A percentile compares a stretch with the other conserved stretches of the same genome.
Evolutionary conservation across 106 monocot genomes (phyloP).

Genomic region (Cymbidium sinense): DNA sequence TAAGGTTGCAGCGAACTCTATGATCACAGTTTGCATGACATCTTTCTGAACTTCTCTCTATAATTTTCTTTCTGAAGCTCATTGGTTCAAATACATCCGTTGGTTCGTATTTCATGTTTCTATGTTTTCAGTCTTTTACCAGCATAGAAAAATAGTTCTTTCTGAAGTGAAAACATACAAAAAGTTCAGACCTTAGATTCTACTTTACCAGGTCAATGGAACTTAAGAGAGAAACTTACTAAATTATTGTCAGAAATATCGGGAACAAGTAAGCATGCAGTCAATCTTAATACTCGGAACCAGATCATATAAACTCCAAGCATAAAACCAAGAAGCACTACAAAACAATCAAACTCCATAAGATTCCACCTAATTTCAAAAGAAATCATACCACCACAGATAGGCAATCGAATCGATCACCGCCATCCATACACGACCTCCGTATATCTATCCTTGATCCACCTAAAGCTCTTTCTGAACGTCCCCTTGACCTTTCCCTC

Average conservation of each 20-base stretch:
- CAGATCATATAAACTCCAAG: neutral
- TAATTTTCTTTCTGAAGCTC: neutral
- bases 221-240: neutral
- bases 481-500: conserved; percentile 61
- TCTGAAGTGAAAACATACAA: neutral
- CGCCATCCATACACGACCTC: conserved; percentile 36
- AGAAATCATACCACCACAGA: conserved; percentile 1
- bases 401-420: conserved; percentile 10
- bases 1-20: neutral
- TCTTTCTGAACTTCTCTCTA: neutral
- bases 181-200: neutral
- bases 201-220: neutral
- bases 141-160: neutral
- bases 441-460: conserved; percentile 56
- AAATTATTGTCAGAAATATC: neutral
- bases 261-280: neutral
- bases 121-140: neutral
- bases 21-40: neutral
- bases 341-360: neutral
- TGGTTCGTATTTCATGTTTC: neutral
- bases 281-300: neutral
- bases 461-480: conserved; percentile 55
- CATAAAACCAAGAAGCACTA: neutral
- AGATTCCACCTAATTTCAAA: neutral
- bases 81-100: neutral